Evolutionary conservation across 2,329 filamentous ascomycete species (phyloP), one percentile per base, ranked within the genome.

Genomic region (Penicillium sp.): DNA sequence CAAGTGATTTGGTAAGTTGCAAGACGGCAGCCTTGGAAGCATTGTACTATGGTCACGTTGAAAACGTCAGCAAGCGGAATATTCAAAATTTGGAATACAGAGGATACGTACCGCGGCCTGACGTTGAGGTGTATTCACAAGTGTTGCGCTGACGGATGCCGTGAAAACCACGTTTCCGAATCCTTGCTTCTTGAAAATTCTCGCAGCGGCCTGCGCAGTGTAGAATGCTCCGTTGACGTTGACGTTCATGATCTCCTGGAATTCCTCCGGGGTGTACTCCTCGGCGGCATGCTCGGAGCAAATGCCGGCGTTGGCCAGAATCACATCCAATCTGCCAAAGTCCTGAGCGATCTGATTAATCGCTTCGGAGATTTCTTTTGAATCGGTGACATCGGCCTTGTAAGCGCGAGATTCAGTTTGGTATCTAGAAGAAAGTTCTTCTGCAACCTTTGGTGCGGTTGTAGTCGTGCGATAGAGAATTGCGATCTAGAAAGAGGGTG

Each of bases 241-340:
- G 13, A 59, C 39, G 31, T 58, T 48, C 13, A 63, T 48, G 8
- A 63, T 57, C 8, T 48, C 50, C 27, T 58, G 57, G 47, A 51
- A 63, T 29, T 60, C 57, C n/a, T 58, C 55, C 9, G 55, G 31
- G 10, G 49, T 54, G 22, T 61, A 55, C 7, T 58, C 59, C 3
- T 60, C 27, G 8, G 47, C 58, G 2, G 58, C 61, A 22, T 52
- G 53, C 49, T 62, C 60, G 85, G 86, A 90, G 0, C 83, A 79
- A 45, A 90, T 85, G 24, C 87, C 88, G 8, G 85, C 85, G 68
- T 92, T 91, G 57, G 88, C 88, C 34, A 90, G 81, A 62, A 90
- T 90, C 59, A 89, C 78, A 65, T 90, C 88, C 4, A 90, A 80
- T 11, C 85, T 81, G 64, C 86, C 83, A 74, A 90, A 87, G 29